Evolutionary conservation across 768 basidiomycete species (phyloP), one percentile per base, ranked within the genome.

Genomic region (Agrocybe pediades): DNA sequence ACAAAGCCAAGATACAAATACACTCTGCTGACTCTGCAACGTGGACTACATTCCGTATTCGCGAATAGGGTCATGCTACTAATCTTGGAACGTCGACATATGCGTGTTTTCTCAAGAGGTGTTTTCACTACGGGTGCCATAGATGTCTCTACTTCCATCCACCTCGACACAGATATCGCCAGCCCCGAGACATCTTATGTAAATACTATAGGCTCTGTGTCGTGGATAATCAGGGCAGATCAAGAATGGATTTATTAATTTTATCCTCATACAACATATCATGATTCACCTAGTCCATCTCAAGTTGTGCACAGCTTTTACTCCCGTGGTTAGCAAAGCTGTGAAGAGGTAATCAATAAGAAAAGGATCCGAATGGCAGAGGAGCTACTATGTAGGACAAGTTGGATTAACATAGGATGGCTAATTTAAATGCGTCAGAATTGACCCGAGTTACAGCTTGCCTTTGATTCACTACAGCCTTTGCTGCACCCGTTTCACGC

Each of bases 11-110:
- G n/a, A 7, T 42, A 41, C 20, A 54, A 54, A 19, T 15, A 24
- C 16, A 15, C 24, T 2, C 33, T 54, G 8, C 11, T 48, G 3
- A 36, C 39, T 1, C 15, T 27, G 15, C 53, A 54, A 44, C 45
- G 53, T 1, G 27, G 26, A 16, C 41, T 54, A 19, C 53, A 54
- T 26, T 54, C 53, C 2, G 26, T 54, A 13, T 54, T 54, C 19
- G 41, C 36, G 13, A 54, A 54, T 24, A 45, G 53, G 29, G 45
- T 46, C 9, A 47, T 54, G 3, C 20, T 54, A 16, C 36, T 54
- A 11, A 54, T 54, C 39, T 29, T 48, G 13, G 23, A 30, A 15
- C 36, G 48, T 19, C 53, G 53, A 24, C 24, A 52, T 9, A 2
- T 20, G 6, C 39, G 13, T 3, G 27, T 41, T 15, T 3, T 29